Conservation (phyloP, 2,329 filamentous ascomycete genomes). For the Epichloe gansuensis region DNA sequence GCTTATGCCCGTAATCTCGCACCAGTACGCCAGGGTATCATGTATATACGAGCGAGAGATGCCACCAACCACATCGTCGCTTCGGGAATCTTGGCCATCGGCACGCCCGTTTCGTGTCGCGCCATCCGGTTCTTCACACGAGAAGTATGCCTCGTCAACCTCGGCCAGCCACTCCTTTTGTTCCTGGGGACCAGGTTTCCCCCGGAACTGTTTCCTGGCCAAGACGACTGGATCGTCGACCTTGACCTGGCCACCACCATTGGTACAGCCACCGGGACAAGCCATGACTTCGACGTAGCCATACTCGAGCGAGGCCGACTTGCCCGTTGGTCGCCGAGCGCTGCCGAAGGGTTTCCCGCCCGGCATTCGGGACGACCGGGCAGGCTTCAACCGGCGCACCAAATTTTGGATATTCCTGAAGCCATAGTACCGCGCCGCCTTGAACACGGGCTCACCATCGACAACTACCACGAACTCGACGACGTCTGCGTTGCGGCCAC, state of each 20-base stretch:
- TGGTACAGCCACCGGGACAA: slow-evolving; percentile 96
- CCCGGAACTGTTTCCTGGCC: slow-evolving; percentile 32
- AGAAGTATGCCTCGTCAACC: slow-evolving; percentile 87
- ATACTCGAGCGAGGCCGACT: slow-evolving; percentile 49
- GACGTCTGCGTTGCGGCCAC: slow-evolving; percentile 83
- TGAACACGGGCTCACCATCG: slow-evolving; percentile 51
- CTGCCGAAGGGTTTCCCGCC: slow-evolving; percentile 53
- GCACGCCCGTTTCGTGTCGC: slow-evolving; percentile 9
- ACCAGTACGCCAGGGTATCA: slow-evolving; percentile 66
- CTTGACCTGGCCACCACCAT: slow-evolving; percentile 92
- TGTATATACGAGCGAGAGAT: slow-evolving; percentile 56
- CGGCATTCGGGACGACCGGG: slow-evolving; percentile 64
- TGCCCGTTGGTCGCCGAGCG: slow-evolving; percentile 39
- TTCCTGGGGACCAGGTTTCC: slow-evolving; percentile 58
- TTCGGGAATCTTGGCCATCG: slow-evolving; percentile 4
- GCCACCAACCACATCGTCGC: slow-evolving; percentile 42
- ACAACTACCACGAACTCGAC: slow-evolving; percentile 66
- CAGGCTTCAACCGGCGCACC: slow-evolving; percentile 80
- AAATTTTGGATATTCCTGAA: slow-evolving; percentile 98
- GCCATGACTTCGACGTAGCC: slow-evolving; percentile 99
- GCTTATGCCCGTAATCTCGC: slow-evolving; percentile 54
- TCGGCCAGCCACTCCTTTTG: slow-evolving; percentile 76
- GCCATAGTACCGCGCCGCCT: slow-evolving; percentile 84
- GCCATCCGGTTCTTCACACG: slow-evolving; percentile 45
- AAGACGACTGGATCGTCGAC: slow-evolving; percentile 61